Base-by-base conservation (phyloP, 495 filamentous ascomycete species). In the Daldinia concentrica region DNA sequence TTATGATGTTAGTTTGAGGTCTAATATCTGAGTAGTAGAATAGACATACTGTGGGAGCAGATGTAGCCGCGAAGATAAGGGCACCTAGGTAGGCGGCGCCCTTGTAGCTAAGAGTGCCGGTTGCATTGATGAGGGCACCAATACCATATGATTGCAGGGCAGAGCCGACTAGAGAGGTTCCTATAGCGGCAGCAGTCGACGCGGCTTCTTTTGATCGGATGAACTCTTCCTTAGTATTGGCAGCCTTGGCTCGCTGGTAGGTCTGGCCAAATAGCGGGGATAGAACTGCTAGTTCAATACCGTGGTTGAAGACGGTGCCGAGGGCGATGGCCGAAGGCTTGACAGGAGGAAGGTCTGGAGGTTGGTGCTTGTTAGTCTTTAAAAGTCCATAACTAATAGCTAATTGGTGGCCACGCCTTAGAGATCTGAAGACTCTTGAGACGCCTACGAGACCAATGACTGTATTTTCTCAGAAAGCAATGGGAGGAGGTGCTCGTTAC, bases 261-360 rank as follows among this genome's bases (percentile, higher is more conserved):
- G 95, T 94, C 70, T 96, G 90, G 69, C 95, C 95, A 80, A 99
- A 98, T 77, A 98, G 82, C 8, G 95, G 95, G 36, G 89, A 87
- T 32, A 99, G 86, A 71, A 99, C 89, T 68, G 80, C 83, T 11
- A 85, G 82, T 76, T 85, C 83, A 51, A 80, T 78, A 36, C 82
- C 90, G 82, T 99, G 95, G 85, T 91, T 97, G 89, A 97, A 99
- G 80, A 93, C 79, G 43, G 95, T 97, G 81, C 95, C 95, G 73
- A 98, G 88, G 71, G 95, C 95, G 77, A 99, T 97, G 68, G 95
- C 95, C 56, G 95, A 98, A 56, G 95, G 95, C 90, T 97, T 98
- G 76, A 99, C 95, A 48, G 95, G 87, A 73, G 95, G 95, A 66
- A 99, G 89, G 78, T 98, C 93, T 97, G 75, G 1, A 19, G 26